A percentile compares a stretch with the other conserved stretches of the same genome.
Conservation (phyloP, 176 grass and related monocot species). For the sorghum (Sorghum bicolor) region Sorghum_bicolor_NCBIv3 NC_012871.2:16223501-16224000, state of each 20-base stretch:
- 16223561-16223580: background rate
- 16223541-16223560: background rate
- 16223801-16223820: background rate
- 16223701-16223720: background rate
- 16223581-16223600: background rate
- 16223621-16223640: background rate
- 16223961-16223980: too few relatives aligned
- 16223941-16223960: too few relatives aligned
- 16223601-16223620: background rate
- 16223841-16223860: too few relatives aligned
- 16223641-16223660: too few relatives aligned
- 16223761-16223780: background rate
- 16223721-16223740: background rate
- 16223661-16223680: too few relatives aligned
- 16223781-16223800: conserved; percentile 12
- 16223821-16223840: conserved; percentile 12
- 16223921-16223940: too few relatives aligned
- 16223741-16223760: background rate
- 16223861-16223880: too few relatives aligned
- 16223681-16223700: background rate
- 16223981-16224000: too few relatives aligned
- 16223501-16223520: background rate
- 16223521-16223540: background rate
- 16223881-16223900: too few relatives aligned
- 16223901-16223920: too few relatives aligned